Conservation (phyloP, 768 basidiomycete species). For the Pulveroboletus ravenelii region DNA sequence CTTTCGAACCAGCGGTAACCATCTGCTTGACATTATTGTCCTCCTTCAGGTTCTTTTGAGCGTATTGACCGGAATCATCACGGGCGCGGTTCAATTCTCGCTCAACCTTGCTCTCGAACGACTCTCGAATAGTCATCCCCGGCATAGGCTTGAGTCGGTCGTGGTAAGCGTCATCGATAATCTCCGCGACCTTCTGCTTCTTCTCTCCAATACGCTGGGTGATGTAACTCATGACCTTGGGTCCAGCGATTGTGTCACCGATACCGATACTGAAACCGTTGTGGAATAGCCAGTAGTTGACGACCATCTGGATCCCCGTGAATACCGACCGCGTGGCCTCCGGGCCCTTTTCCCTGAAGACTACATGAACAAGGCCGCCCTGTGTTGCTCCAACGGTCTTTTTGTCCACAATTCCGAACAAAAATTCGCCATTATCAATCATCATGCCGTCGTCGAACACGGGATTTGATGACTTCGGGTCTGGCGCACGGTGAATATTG, state of each 20-base stretch:
- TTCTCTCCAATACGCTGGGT: constrained; percentile 75
- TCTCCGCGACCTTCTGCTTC: constrained; percentile 71
- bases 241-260: constrained; percentile 95
- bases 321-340: constrained; percentile 87
- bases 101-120: constrained; percentile 91
- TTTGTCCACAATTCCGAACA: constrained; percentile 96
- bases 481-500: constrained; percentile 81
- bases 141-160: constrained; percentile 87
- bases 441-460: constrained; percentile 91
- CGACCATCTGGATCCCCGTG: constrained; percentile 89
- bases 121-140: constrained; percentile 99
- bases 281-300: constrained; percentile 99
- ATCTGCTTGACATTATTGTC: constrained; percentile 99
- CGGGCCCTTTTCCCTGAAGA: constrained; percentile 96
- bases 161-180: constrained; percentile 80
- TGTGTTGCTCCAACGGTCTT: constrained; percentile 97
- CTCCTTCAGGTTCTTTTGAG: constrained; percentile 96
- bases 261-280: constrained; percentile 99
- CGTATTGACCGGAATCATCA: constrained; percentile 91
- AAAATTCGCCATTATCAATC: constrained; percentile 94
- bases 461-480: constrained; percentile 74
- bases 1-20: constrained; percentile 98
- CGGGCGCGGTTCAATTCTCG: constrained; percentile 90
- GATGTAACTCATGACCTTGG: constrained; percentile 82
- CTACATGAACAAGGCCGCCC: constrained; percentile 92